A percentile compares a stretch with the other conserved stretches of the same genome.
Evolutionary conservation across 2,329 filamentous ascomycete genomes (phyloP).

Genomic region (Leptographium radiaticola): DNA sequence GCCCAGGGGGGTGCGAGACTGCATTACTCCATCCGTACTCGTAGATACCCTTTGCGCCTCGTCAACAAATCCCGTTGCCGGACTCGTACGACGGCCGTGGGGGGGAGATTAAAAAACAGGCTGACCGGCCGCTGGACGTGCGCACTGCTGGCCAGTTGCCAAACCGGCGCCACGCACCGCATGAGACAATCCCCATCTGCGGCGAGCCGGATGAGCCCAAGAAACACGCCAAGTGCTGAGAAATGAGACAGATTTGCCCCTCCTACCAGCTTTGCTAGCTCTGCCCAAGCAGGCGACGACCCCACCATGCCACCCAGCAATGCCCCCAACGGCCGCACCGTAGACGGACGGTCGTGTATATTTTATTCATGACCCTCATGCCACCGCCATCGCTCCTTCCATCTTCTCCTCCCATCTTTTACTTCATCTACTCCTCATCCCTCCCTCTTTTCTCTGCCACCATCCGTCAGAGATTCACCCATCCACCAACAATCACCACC

Average conservation of each 20-base stretch:
- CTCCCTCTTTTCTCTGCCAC: background rate
- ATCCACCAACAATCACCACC: no score
- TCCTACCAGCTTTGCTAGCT: background rate
- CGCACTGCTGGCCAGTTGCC: no score
- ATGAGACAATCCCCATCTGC: background rate
- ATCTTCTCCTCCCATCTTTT: background rate
- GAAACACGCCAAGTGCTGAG: background rate
- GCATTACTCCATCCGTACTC: no score
- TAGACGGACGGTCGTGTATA: background rate
- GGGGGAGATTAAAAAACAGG: background rate
- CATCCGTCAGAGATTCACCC: background rate
- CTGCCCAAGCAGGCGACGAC: background rate
- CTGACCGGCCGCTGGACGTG: background rate
- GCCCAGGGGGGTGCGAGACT: no score
- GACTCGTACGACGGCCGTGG: no score
- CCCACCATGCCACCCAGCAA: background rate
- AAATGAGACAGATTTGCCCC: background rate
- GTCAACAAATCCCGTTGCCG: no score
- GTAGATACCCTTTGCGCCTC: no score
- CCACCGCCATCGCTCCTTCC: conserved; percentile 1
- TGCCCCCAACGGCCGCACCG: background rate
- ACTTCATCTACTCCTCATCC: background rate
- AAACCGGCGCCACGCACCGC: background rate
- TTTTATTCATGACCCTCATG: conserved; percentile 8
- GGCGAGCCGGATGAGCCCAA: background rate